Evolutionary conservation across 2,329 filamentous ascomycete genomes (phyloP).

Genomic region (Arachnomyces sp.): DNA sequence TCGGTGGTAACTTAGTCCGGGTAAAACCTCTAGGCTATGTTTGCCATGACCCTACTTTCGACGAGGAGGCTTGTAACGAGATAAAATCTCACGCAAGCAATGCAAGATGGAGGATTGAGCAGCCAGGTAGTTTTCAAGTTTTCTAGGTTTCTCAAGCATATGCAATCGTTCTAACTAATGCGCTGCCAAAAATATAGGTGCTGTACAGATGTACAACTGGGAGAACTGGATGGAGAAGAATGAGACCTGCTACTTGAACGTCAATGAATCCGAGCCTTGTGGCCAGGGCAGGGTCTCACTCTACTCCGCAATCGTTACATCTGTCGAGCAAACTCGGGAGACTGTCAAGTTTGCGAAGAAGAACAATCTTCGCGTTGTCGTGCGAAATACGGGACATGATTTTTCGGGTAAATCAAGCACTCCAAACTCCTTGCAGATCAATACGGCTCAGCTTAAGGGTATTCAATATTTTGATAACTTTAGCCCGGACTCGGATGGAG

Average conservation of each 20-base stretch:
- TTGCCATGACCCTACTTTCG: conserved; percentile 4
- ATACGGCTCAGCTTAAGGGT: conserved; percentile 26
- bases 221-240: not conserved
- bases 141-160: no score
- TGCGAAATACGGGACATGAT: conserved; percentile 33
- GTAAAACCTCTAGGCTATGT: conserved; percentile 1
- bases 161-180: no score
- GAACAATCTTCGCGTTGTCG: conserved; percentile 26
- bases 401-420: conserved; percentile 27
- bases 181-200: no score
- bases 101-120: conserved; percentile 24
- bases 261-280: conserved; percentile 12
- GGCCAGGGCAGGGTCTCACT: conserved; percentile 28
- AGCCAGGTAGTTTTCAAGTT: no score
- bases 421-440: conserved; percentile 29
- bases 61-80: conserved; percentile 1
- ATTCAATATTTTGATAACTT: conserved; percentile 22
- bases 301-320: conserved; percentile 27
- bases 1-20: not conserved
- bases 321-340: conserved; percentile 24
- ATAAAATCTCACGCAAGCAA: not conserved
- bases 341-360: conserved; percentile 29
- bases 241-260: conserved; percentile 4
- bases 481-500: no score
- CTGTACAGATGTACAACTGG: conserved; percentile 1